Evolutionary conservation across 495 filamentous ascomycete genomes (phyloP).

Genomic region (Aspergillus diversus): DNA sequence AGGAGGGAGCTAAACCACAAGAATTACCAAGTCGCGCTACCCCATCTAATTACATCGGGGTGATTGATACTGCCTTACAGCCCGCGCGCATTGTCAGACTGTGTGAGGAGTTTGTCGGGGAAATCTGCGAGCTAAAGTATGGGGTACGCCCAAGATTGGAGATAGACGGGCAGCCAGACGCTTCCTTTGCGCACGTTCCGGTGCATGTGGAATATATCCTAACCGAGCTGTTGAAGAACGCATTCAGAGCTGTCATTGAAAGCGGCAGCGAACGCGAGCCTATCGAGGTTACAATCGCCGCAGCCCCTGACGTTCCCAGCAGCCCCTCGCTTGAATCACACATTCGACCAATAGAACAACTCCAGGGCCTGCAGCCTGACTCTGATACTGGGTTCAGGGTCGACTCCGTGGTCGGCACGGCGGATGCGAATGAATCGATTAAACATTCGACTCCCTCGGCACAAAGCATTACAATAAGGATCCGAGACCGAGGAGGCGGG

Average conservation of each 20-base stretch:
- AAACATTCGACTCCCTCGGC: slow-evolving; percentile 55
- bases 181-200: slow-evolving; percentile 86
- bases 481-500: slow-evolving; percentile 92
- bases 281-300: slow-evolving; percentile 89
- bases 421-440: slow-evolving; percentile 42
- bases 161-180: slow-evolving; percentile 80
- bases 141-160: slow-evolving; percentile 81
- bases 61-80: slow-evolving; percentile 89
- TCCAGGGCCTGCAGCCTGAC: slow-evolving; percentile 28
- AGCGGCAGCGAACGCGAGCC: slow-evolving; percentile 75
- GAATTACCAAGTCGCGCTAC: slow-evolving; percentile 45
- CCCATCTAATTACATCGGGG: slow-evolving; percentile 82
- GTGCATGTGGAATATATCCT: slow-evolving; percentile 97
- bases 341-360: background rate
- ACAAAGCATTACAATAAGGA: slow-evolving; percentile 91
- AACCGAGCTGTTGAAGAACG: slow-evolving; percentile 95
- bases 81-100: slow-evolving; percentile 77
- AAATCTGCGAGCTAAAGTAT: slow-evolving; percentile 96
- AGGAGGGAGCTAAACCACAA: slow-evolving; percentile 27
- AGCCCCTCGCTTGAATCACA: slow-evolving; percentile 20
- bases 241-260: slow-evolving; percentile 91
- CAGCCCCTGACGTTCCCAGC: slow-evolving; percentile 65
- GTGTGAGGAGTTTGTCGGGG: slow-evolving; percentile 87
- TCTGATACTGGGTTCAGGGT: slow-evolving; percentile 36
- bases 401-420: slow-evolving; percentile 33